Base-by-base conservation (phyloP, 78 protist species). In the Tieghemostelium lacteum region DNA sequence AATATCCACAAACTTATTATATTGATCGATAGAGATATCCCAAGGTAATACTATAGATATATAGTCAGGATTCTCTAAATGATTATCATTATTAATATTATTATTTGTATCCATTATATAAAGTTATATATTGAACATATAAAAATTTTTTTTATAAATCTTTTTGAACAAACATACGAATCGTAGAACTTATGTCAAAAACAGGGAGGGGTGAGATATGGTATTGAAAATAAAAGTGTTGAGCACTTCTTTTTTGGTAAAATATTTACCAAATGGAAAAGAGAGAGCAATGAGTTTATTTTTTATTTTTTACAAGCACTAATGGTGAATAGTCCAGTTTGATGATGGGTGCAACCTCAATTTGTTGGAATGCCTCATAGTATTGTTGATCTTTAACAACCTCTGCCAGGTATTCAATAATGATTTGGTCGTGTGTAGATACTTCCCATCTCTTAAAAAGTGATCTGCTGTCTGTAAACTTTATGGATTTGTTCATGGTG, bases 371-470 rank as follows among this genome's bases (percentile, higher is more conserved):
- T 8, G 37, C 55, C 57, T 80, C 89, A 58, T 37, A 80, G 37
- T 80, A 80, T 69, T 80, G 89, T 58, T 80, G 89, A 40, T 80
- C 89, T 67, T 80, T 80, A 6, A 80, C 57, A 4, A 69, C 40
- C 28, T 80, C 89, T 14, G 78, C n/a, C 5, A 80, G 57, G 36
- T 66, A 58, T 42, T 80, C 89, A 26, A 80, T 40, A 31, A 80
- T 80, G 8, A 22, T 10, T 55, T 80, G 89, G 22, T 80, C 89
- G 14, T 7, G 40, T 31, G 19, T 50, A 28, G 33, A 24, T 14
- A 80, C 22, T 3, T 80, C 89, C 89, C 89, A 80, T 54, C 89
- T 34, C 39, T 80, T 80, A 39, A 80, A 80, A 31, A 80, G 52
- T 54, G 52, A 36, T 60, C 69, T 80, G 14, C 78, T 40, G 58